phyloP scores from a whole-genome alignment of 2,329 filamentous ascomycete species.

The Pyricularia grisea region DNA sequence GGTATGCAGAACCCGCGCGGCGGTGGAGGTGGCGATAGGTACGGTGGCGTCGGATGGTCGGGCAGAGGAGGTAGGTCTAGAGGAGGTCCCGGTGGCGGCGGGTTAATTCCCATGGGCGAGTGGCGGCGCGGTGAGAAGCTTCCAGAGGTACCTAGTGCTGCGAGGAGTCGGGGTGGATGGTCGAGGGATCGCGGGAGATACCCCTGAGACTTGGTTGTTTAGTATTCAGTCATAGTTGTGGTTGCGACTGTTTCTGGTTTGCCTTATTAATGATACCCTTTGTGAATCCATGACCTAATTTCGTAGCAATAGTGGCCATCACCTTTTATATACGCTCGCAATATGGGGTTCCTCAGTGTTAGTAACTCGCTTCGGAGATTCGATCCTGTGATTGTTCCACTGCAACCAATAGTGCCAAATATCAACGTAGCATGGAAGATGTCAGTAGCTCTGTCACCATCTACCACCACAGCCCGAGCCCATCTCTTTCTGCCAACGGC shows the following conservation, averaged over 20 bases:
- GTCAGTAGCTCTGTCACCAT: not conserved
- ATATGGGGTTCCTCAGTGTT: not conserved
- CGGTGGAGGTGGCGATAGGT: not conserved
- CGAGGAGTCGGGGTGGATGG: slow-evolving; percentile 27
- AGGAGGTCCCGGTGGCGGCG: not conserved
- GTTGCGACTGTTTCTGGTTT: not conserved
- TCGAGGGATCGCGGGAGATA: slow-evolving; percentile 5
- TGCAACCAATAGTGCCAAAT: not conserved
- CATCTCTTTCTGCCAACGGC: not conserved
- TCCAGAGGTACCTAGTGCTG: slow-evolving; percentile 41
- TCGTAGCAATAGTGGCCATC: not conserved
- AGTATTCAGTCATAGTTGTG: not conserved
- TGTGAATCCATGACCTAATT: not conserved
- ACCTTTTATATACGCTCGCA: not conserved
- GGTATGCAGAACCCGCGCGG: slow-evolving; percentile 12
- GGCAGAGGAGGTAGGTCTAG: slow-evolving; percentile 11
- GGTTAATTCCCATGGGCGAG: slow-evolving; percentile 44
- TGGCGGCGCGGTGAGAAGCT: slow-evolving; percentile 58
- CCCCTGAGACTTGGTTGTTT: not conserved
- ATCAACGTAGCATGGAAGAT: not conserved
- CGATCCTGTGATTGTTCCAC: not conserved
- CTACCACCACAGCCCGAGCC: not conserved
- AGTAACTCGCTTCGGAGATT: not conserved
- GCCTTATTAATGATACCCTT: not conserved
- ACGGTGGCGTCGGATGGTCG: not conserved